phyloP scores from a whole-genome alignment of 2,329 filamentous ascomycete genomes.

The Penicillium sp. region DNA sequence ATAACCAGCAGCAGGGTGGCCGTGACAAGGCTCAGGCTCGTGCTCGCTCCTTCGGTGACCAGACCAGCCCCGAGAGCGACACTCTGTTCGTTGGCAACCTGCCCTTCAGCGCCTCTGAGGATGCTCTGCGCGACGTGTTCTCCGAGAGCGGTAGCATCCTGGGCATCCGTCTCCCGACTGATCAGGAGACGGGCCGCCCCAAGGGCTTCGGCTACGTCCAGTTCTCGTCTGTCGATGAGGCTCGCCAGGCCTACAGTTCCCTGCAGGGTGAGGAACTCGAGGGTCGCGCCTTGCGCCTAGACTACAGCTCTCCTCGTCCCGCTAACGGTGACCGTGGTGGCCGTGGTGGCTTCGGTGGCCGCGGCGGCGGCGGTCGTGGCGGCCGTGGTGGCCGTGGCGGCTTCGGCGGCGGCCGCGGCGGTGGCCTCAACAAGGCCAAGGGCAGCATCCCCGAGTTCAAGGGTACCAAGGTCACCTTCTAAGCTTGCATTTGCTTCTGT shows the following conservation, averaged over 20 bases:
- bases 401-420: conserved; percentile 43
- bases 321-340: conserved; percentile 52
- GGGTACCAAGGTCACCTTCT: conserved; percentile 77
- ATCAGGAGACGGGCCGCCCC: conserved; percentile 75
- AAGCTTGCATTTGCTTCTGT: no score
- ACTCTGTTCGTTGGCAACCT: conserved; percentile 93
- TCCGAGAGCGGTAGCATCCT: conserved; percentile 66
- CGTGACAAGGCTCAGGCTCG: conserved; percentile 58
- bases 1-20: conserved; percentile 42
- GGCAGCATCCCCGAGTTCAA: conserved; percentile 64
- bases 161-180: conserved; percentile 82
- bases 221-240: conserved; percentile 78
- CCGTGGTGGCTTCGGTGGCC: conserved; percentile 51
- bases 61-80: conserved; percentile 72
- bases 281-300: conserved; percentile 74
- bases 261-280: conserved; percentile 70
- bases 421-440: conserved; percentile 49
- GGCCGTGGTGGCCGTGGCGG: conserved; percentile 49
- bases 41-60: conserved; percentile 66
- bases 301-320: conserved; percentile 69
- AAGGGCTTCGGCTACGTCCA: conserved; percentile 94
- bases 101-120: conserved; percentile 77
- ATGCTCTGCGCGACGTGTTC: conserved; percentile 71
- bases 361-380: conserved; percentile 53
- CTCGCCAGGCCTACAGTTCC: conserved; percentile 67